Evolutionary conservation across 2,329 filamentous ascomycete species (phyloP).

Genomic region (Trichocomaceae sp.): DNA sequence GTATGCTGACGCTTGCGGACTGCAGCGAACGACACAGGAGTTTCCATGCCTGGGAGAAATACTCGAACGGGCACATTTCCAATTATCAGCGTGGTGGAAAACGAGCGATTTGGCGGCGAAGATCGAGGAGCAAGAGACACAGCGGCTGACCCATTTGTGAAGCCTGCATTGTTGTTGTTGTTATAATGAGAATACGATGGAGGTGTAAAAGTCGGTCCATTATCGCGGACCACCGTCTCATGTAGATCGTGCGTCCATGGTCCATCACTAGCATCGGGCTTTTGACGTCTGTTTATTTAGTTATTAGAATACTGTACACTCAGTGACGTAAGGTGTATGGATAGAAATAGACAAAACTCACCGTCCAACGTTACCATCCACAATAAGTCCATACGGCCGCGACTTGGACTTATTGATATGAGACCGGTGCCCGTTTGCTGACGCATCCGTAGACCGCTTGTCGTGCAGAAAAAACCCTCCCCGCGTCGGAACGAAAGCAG

Average conservation of each 20-base stretch:
- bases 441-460: conserved; percentile 70
- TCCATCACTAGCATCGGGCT: conserved; percentile 55
- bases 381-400: conserved; percentile 46
- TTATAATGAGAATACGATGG: conserved; percentile 22
- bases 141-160: conserved; percentile 21
- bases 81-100: conserved; percentile 76
- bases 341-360: conserved; percentile 19
- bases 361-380: conserved; percentile 41
- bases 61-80: conserved; percentile 83
- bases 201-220: conserved; percentile 25
- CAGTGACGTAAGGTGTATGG: not conserved
- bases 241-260: conserved; percentile 96
- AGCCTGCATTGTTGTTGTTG: conserved; percentile 20
- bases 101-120: conserved; percentile 63
- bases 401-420: conserved; percentile 45
- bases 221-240: conserved; percentile 50
- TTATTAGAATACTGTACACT: conserved; percentile 31
- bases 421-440: conserved; percentile 69
- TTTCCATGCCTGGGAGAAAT: conserved; percentile 67
- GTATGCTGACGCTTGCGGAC: conserved; percentile 86
- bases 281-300: conserved; percentile 24
- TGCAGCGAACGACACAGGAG: conserved; percentile 63
- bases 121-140: conserved; percentile 48
- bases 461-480: conserved; percentile 98
- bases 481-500: conserved; percentile 86